Percentiles rank a stretch among this genome's conserved stretches.
Conservation (phyloP, 2,329 filamentous ascomycete genomes). For the Aspergillus tamarii region DNA sequence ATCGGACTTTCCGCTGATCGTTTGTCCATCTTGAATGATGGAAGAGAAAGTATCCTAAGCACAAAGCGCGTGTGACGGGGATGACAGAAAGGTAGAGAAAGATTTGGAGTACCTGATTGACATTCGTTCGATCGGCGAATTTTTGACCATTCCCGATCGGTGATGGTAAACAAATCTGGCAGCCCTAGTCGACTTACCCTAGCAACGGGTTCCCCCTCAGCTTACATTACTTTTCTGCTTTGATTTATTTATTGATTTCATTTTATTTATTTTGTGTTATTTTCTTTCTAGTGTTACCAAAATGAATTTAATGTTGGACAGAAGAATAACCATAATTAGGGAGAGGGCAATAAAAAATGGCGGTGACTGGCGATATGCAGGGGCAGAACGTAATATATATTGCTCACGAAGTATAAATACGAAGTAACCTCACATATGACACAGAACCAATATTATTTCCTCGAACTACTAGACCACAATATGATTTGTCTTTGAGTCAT, state of each 20-base stretch:
- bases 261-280: no score
- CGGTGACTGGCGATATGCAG: background rate
- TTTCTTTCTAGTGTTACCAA: background rate
- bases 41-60: slow-evolving; percentile 24
- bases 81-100: background rate
- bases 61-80: background rate
- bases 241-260: no score
- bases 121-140: slow-evolving; percentile 4
- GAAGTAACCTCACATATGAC: background rate
- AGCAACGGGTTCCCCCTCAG: background rate
- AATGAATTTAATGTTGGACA: background rate
- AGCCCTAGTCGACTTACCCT: background rate
- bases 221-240: no score
- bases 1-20: slow-evolving; percentile 52
- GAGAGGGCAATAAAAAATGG: background rate
- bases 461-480: background rate
- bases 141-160: slow-evolving; percentile 13
- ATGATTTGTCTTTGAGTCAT: background rate
- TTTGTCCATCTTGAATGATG: slow-evolving; percentile 36
- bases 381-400: background rate
- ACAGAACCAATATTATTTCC: background rate
- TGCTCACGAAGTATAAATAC: background rate
- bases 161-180: slow-evolving; percentile 12
- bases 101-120: background rate
- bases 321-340: background rate